phyloP scores from a whole-genome alignment of 2,329 filamentous ascomycete species.

The Aspergillus thermomutatus region DNA sequence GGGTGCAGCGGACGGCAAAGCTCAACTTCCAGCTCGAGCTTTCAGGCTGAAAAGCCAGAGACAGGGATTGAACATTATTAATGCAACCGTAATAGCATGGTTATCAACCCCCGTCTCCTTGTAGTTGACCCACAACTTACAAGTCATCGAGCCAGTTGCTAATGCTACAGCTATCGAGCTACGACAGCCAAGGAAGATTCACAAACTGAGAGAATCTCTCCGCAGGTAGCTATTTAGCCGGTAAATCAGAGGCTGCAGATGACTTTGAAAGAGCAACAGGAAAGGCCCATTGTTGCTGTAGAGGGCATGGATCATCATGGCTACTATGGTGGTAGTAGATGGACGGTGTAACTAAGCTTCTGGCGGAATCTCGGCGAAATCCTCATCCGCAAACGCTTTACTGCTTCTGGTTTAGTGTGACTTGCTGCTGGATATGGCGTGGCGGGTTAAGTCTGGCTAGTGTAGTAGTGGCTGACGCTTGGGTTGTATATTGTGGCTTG shows the following conservation, averaged over 20 bases:
- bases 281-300: not conserved
- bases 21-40: not conserved
- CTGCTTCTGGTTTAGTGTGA: not conserved
- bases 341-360: not conserved
- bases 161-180: not conserved
- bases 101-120: too few species aligned
- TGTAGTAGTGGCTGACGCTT: not conserved
- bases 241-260: not conserved
- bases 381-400: not conserved
- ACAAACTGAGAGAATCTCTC: not conserved
- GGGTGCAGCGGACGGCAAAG: not conserved
- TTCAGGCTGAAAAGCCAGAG: not conserved
- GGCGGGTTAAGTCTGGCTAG: too few species aligned
- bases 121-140: too few species aligned
- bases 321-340: too few species aligned
- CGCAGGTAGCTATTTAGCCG: not conserved
- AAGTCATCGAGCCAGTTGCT: too few species aligned
- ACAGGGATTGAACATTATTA: not conserved
- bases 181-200: not conserved
- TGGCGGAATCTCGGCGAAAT: not conserved
- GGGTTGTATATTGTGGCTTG: too few species aligned
- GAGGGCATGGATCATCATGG: not conserved
- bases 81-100: not conserved
- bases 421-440: not conserved
- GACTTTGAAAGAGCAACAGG: not conserved